Conservation (phyloP, 176 grass and related monocot species). For the Thinopyrum elongatum region DNA sequence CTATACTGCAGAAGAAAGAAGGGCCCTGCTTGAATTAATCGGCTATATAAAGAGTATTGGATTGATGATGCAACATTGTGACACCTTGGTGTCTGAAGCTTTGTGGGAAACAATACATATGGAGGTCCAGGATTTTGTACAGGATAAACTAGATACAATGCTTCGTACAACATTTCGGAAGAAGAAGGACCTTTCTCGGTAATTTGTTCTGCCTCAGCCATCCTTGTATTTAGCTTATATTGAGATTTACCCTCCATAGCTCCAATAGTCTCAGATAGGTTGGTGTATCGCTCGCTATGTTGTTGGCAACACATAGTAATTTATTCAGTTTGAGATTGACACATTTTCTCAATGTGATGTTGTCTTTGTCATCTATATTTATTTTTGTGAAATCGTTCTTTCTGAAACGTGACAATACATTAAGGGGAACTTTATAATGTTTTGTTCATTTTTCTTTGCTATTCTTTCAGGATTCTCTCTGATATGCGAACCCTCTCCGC, state of each 20-base stretch:
- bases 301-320: neutral
- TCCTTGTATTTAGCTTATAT: constrained; percentile 19
- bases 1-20: constrained; percentile 92
- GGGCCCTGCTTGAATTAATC: constrained; percentile 85
- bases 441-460: constrained; percentile 36
- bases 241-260: constrained; percentile 15
- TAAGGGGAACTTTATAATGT: constrained; percentile 8
- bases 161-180: constrained; percentile 94
- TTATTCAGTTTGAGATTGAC: constrained; percentile 6
- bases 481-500: constrained; percentile 98
- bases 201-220: constrained; percentile 33
- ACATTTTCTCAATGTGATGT: neutral
- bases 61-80: constrained; percentile 90
- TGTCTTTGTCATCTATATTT: neutral
- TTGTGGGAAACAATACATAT: constrained; percentile 99
- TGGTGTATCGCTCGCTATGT: neutral
- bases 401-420: constrained; percentile 12
- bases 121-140: constrained; percentile 99
- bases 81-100: constrained; percentile 94
- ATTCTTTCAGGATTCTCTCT: constrained; percentile 90
- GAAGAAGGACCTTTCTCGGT: constrained; percentile 97
- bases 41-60: constrained; percentile 96
- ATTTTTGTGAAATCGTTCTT: constrained; percentile 2
- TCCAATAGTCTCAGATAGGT: neutral
- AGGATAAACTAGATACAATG: constrained; percentile 95